Base-by-base conservation (phyloP, 257 asterid species). In the Avicennia marina region DNA sequence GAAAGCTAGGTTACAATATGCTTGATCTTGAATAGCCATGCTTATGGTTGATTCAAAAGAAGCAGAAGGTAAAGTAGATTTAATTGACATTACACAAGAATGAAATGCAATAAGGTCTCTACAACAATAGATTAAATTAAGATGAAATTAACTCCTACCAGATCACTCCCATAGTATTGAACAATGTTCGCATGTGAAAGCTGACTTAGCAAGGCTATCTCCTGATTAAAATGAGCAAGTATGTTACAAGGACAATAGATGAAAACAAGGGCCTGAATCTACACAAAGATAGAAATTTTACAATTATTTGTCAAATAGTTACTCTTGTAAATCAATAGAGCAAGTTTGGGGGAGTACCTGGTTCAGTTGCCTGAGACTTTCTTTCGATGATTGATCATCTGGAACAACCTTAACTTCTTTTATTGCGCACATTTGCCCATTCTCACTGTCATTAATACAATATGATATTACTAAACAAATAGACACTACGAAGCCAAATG, bases 351-450 rank as follows among this genome's bases (percentile, higher is more conserved):
- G 22, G 25, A 53, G 1, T 5, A 90, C 98, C 96, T 90, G 96
- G 68, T 90, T 90, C 77, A 90, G 81, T 69, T 90, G 98, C 79
- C 77, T 87, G 74, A 90, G 94, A 60, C 91, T 71, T 69, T 90
- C 98, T 78, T 79, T 90, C 13, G 98, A 87, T 25, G 98, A 68
- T 61, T 70, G 94, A 73, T 90, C 98, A 34, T 90, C 98, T 6
- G 98, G 70, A 69, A 87, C 79, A 53, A 90, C 83, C 62, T 61
- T 82, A 49, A 90, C 98, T 81, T 87, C 96, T 72, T 90, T 90
- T 69, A 90, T 90, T 15, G 98, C 96, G 7, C 98, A 90, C 98
- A 90, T 82, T 70, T 87, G 95, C 59, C 94, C 98, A 69, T 76
- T 90, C 72, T 85, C 95, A 75, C 96, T 85, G 80, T 72, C 50